Conservation (phyloP, 108 stramenopile species). For the Cyclotella atomus region DNA sequence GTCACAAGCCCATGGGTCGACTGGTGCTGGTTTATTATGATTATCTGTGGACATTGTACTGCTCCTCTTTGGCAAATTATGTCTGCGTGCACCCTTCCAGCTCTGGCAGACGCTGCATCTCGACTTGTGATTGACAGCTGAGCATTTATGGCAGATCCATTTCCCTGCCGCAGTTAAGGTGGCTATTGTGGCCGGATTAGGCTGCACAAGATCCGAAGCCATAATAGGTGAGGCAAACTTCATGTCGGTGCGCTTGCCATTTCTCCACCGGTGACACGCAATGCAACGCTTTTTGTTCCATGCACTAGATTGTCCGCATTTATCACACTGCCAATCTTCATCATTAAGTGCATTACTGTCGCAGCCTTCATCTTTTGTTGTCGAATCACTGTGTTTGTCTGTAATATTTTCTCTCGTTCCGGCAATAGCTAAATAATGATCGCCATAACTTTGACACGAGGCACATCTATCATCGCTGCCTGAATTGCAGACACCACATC, state of each 20-base stretch:
- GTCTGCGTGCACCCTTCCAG: constrained; percentile 9
- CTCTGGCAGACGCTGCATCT: constrained; percentile 9
- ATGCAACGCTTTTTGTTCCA: constrained; percentile 8
- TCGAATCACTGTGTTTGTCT: neutral
- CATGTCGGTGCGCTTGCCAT: constrained; percentile 4
- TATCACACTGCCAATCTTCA: constrained; percentile 15
- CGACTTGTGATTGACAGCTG: neutral
- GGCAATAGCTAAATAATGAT: neutral
- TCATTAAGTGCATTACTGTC: neutral
- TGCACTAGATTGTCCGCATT: constrained; percentile 4
- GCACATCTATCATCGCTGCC: neutral
- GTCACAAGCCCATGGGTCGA: constrained; percentile 16
- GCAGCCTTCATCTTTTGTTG: no score
- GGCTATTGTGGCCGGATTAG: no score
- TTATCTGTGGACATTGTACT: neutral
- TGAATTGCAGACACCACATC: neutral
- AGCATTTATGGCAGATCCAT: constrained; percentile 11
- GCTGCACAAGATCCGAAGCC: neutral
- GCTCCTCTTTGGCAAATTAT: neutral
- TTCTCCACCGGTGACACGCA: constrained; percentile 17
- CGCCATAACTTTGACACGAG: neutral
- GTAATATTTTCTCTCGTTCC: neutral
- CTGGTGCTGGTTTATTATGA: no score
- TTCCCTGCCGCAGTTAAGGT: no score
- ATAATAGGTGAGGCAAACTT: neutral